These are phyloP conservation scores for Dryadomyces quercivorus DNA, from an alignment of 2,329 filamentous ascomycete species.

Conservation along the genomic window DNA sequence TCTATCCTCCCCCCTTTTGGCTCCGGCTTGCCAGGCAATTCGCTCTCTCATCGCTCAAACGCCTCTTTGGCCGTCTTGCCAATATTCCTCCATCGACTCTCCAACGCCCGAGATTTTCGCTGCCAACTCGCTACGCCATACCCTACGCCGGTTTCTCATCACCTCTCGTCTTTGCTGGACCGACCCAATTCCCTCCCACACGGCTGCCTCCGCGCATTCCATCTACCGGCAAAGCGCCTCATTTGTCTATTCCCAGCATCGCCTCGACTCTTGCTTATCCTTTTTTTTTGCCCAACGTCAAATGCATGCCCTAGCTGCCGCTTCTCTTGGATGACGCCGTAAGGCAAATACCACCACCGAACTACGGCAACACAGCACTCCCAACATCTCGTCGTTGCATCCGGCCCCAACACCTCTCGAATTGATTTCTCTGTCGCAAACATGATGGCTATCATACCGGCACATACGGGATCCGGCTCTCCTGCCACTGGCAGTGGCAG, in stretches of 20 bases:
- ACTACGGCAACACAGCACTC: too few species aligned
- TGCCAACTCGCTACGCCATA: background rate
- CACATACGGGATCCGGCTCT: background rate
- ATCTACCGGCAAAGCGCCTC: background rate
- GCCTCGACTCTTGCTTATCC: background rate
- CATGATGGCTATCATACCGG: constrained; percentile 11
- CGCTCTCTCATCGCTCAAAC: background rate
- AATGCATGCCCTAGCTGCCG: constrained; percentile 8
- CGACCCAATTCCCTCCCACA: background rate
- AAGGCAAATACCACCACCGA: constrained; percentile 6
- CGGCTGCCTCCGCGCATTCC: background rate
- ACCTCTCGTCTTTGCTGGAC: background rate
- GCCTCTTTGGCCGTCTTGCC: background rate
- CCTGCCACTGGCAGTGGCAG: background rate
- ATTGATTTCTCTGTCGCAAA: background rate
- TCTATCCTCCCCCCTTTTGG: background rate
- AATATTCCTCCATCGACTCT: background rate
- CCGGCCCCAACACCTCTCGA: background rate
- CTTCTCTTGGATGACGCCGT: constrained; percentile 10
- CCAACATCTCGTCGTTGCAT: background rate
- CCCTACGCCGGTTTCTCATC: background rate
- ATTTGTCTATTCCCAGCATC: background rate
- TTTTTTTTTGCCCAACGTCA: background rate
- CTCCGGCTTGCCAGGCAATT: background rate
- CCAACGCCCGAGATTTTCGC: background rate